Base-by-base conservation (phyloP, 192 early-diverging fungal species). In the Linnemannia schmuckeri region DNA sequence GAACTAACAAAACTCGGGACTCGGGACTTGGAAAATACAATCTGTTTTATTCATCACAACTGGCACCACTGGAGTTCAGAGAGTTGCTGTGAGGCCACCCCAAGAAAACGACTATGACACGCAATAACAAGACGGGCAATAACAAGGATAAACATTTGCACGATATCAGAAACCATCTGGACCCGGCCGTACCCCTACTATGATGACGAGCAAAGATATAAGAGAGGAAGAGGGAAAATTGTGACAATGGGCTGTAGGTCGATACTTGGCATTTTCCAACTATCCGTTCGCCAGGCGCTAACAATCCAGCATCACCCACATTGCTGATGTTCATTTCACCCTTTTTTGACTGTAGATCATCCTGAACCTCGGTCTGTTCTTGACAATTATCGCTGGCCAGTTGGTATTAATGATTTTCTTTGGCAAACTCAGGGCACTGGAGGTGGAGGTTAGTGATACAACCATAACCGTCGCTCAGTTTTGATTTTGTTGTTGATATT, bases 351-450 rank as follows among this genome's bases (percentile, higher is more conserved):
- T 33, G 8, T 83, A 95, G 95, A 92, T 96, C 57, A 90, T 97
- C 22, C 90, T 97, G 41, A 97, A 97, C 89, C 93, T 96, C 88
- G 94, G 93, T 5, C 77, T 96, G 69, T 95, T 96, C 76, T 63
- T 97, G 33, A 95, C 95, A 1, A 95, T 99, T 42, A 74, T 98
- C 72, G 77, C 95, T 18, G 97, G 98, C 10, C 94, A 95, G 74
- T 76, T 92, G 35, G 83, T 98, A 47, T 95, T 97, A 70, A 89
- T 94, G 30, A 82, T 96, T 5, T 98, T 98, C 85, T 99, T 99
- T 93, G 98, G 98, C 30, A 91, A 91, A 41, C 93, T 99, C 80
- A 91, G 98, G 44, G 94, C 96, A 9, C 91, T 98, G 69, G 98
- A 99, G 89, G 96, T 99, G 30, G 98, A 99, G 90, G 95, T 95